A percentile compares a stretch with the other conserved stretches of the same genome.
phyloP scores from a whole-genome alignment of 1,284 basidiomycete species.

The Malassezia pachydermatis region DNA sequence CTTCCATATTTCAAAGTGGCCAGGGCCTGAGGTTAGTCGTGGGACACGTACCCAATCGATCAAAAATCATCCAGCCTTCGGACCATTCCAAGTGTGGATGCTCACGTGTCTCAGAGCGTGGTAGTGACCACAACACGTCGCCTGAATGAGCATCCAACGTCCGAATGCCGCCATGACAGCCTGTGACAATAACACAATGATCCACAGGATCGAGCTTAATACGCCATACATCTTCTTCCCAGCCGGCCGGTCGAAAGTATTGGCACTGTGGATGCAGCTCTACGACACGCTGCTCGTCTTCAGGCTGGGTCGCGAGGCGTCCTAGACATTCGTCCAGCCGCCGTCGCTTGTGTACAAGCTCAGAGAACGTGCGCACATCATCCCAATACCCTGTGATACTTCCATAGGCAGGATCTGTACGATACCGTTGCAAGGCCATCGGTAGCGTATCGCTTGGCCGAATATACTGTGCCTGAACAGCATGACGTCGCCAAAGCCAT shows the following conservation, averaged over 20 bases:
- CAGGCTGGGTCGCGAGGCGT: too few species aligned
- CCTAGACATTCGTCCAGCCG: slow-evolving; percentile 9
- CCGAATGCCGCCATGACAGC: slow-evolving; percentile 14
- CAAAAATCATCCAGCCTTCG: slow-evolving; percentile 33
- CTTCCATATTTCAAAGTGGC: slow-evolving; percentile 36
- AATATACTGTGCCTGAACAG: background rate
- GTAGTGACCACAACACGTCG: slow-evolving; percentile 25
- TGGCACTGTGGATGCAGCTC: background rate
- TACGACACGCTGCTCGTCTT: background rate
- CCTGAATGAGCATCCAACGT: slow-evolving; percentile 18
- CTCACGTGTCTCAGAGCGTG: slow-evolving; percentile 17
- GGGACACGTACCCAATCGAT: too few species aligned
- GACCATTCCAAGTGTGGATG: slow-evolving; percentile 35
- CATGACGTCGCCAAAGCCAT: slow-evolving; percentile 1
- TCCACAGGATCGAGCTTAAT: slow-evolving; percentile 37
- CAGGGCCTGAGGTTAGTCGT: slow-evolving; percentile 11
- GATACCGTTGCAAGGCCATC: slow-evolving; percentile 15
- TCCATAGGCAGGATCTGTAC: background rate
- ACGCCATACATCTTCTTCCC: slow-evolving; percentile 25
- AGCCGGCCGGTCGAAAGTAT: slow-evolving; percentile 8
- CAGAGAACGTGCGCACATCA: background rate
- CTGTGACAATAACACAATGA: slow-evolving; percentile 24
- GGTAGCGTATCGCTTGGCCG: background rate
- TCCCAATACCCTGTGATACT: slow-evolving; percentile 5
- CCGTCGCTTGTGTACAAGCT: background rate